phyloP scores from a whole-genome alignment of 108 stramenopile genomes.

The Nannochloropsis salina region DNA sequence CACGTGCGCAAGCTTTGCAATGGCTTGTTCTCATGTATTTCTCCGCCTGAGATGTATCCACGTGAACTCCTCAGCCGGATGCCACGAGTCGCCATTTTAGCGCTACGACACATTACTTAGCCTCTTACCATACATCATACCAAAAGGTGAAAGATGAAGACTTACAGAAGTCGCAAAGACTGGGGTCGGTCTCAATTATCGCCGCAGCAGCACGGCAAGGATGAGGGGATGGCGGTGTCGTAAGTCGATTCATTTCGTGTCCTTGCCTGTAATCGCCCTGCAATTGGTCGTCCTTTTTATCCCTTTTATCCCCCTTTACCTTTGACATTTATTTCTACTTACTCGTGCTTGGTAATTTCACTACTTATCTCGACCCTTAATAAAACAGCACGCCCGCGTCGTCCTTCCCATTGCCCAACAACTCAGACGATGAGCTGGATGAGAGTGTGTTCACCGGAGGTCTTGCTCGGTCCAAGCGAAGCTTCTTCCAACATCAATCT shows the following conservation, averaged over 20 bases:
- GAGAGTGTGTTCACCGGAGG: not conserved
- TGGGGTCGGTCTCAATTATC: not conserved
- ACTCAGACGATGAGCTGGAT: constrained; percentile 4
- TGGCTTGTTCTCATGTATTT: no score
- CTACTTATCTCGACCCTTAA: not conserved
- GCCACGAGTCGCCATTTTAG: no score
- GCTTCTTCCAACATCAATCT: not conserved
- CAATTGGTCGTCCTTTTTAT: not conserved
- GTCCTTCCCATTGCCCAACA: not conserved
- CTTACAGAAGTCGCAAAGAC: not conserved
- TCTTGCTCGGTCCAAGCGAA: not conserved
- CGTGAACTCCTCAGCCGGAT: no score
- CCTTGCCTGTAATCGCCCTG: not conserved
- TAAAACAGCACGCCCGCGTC: not conserved
- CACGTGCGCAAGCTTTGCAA: no score
- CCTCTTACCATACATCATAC: no score
- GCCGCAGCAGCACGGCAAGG: not conserved
- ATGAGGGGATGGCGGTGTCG: constrained; percentile 5
- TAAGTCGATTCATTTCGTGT: not conserved
- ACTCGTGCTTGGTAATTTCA: not conserved
- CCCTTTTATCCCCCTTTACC: not conserved
- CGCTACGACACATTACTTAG: no score
- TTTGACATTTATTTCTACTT: not conserved
- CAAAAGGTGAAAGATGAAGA: not conserved
- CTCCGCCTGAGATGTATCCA: no score